Evolutionary conservation across 768 basidiomycete genomes (phyloP).

Genomic region (Cystobasidiopsis lactophilus): DNA sequence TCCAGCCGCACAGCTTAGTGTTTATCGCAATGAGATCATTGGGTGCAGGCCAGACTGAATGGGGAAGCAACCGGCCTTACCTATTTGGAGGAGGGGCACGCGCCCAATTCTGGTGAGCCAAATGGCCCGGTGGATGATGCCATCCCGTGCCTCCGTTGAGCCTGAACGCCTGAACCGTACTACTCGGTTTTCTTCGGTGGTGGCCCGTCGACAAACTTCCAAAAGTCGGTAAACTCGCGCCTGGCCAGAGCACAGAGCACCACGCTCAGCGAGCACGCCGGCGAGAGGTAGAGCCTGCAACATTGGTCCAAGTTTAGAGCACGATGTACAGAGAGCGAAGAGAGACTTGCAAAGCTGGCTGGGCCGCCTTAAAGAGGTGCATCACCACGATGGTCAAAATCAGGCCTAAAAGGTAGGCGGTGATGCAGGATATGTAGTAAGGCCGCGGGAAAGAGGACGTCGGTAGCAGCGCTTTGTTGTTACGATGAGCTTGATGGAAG

Average conservation of each 20-base stretch:
- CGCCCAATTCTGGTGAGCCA: too few relatives aligned
- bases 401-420: constrained; percentile 44
- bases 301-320: too few relatives aligned
- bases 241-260: constrained; percentile 35
- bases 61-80: too few relatives aligned
- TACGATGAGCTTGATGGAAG: constrained; percentile 30
- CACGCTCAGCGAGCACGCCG: constrained; percentile 54
- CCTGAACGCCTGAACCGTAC: too few relatives aligned
- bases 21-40: too few relatives aligned
- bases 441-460: constrained; percentile 35
- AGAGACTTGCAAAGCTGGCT: constrained; percentile 82
- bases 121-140: too few relatives aligned
- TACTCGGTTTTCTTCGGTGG: too few relatives aligned
- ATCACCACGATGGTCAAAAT: constrained; percentile 59
- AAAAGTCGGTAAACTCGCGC: constrained; percentile 49
- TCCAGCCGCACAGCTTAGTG: too few relatives aligned
- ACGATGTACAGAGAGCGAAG: too few relatives aligned
- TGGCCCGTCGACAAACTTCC: constrained; percentile 25
- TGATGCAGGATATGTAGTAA: constrained; percentile 49
- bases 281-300: constrained; percentile 63
- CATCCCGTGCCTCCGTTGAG: too few relatives aligned
- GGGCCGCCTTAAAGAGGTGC: constrained; percentile 52
- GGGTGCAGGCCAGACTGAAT: too few relatives aligned
- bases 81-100: too few relatives aligned
- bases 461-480: neutral